Conservation (phyloP, 768 basidiomycete species). For the Coprinellus micaceus region DNA sequence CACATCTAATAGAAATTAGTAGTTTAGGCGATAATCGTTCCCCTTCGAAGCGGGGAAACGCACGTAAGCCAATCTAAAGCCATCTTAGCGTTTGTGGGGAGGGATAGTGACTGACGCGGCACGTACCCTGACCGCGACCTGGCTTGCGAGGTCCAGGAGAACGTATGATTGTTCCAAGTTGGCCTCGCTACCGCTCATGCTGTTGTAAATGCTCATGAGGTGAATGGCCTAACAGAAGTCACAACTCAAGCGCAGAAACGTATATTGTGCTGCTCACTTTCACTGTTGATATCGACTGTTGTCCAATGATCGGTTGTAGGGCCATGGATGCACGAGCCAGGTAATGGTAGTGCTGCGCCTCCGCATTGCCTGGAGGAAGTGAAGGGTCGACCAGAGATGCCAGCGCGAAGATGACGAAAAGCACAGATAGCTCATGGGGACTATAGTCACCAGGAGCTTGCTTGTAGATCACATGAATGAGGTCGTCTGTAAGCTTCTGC, state of each 20-base stretch:
- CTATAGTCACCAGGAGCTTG: slow-evolving; percentile 33
- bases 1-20: slow-evolving; percentile 31
- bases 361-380: slow-evolving; percentile 44
- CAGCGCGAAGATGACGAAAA: slow-evolving; percentile 45
- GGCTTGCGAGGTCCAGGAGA: slow-evolving; percentile 44
- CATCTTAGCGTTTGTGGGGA: background rate
- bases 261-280: slow-evolving; percentile 26
- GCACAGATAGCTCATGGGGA: slow-evolving; percentile 47
- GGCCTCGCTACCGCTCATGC: slow-evolving; percentile 49
- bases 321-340: slow-evolving; percentile 44
- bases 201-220: slow-evolving; percentile 53
- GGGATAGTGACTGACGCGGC: background rate
- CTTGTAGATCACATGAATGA: slow-evolving; percentile 47
- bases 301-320: slow-evolving; percentile 40
- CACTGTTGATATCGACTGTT: slow-evolving; percentile 44
- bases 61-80: background rate
- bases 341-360: slow-evolving; percentile 50
- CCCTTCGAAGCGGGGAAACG: background rate
- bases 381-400: slow-evolving; percentile 46
- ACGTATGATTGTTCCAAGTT: slow-evolving; percentile 46
- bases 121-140: slow-evolving; percentile 45
- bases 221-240: slow-evolving; percentile 35
- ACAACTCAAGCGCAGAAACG: background rate
- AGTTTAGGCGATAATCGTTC: too few species aligned
- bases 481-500: slow-evolving; percentile 39